These are phyloP conservation scores for Oligophagozyma castellii DNA, from an alignment of 1,139 yeast species.

Conservation along the genomic window DNA sequence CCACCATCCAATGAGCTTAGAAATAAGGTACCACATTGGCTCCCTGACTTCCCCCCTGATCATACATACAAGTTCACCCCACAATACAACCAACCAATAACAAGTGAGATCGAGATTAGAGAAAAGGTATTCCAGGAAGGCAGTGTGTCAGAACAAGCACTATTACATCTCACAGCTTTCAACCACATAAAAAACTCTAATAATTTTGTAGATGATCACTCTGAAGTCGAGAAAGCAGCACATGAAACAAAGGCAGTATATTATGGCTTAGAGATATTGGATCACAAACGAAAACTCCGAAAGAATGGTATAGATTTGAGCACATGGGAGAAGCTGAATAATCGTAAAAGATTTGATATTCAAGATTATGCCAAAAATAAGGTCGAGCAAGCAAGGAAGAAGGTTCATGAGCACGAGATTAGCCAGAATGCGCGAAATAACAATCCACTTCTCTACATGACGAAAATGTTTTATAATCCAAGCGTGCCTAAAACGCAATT, in stretches of 20 bases:
- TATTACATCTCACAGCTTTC: slow-evolving; percentile 37
- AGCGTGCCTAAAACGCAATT: neutral
- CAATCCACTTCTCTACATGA: slow-evolving; percentile 18
- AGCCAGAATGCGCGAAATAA: slow-evolving; percentile 15
- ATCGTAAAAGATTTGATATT: slow-evolving; percentile 33
- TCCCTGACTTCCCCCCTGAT: slow-evolving; percentile 86
- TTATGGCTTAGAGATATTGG: neutral
- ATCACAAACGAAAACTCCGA: neutral
- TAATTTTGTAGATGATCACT: neutral
- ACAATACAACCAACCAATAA: slow-evolving; percentile 43
- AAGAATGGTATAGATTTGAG: neutral
- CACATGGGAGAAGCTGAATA: slow-evolving; percentile 5
- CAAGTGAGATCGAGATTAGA: slow-evolving; percentile 60
- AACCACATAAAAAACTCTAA: slow-evolving; percentile 25
- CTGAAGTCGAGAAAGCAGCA: neutral
- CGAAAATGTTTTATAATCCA: slow-evolving; percentile 4
- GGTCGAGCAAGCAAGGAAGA: slow-evolving; percentile 21
- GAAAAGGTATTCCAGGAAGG: slow-evolving; percentile 69
- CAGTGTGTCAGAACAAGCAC: slow-evolving; percentile 62
- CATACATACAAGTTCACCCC: slow-evolving; percentile 79
- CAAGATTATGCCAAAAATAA: slow-evolving; percentile 41
- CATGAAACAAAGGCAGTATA: neutral
- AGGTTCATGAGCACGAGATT: slow-evolving; percentile 22
- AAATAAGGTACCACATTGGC: slow-evolving; percentile 58
- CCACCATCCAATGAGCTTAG: no score